Conservation (phyloP, 73 alveolate species). For the Breviolum minutum region DNA sequence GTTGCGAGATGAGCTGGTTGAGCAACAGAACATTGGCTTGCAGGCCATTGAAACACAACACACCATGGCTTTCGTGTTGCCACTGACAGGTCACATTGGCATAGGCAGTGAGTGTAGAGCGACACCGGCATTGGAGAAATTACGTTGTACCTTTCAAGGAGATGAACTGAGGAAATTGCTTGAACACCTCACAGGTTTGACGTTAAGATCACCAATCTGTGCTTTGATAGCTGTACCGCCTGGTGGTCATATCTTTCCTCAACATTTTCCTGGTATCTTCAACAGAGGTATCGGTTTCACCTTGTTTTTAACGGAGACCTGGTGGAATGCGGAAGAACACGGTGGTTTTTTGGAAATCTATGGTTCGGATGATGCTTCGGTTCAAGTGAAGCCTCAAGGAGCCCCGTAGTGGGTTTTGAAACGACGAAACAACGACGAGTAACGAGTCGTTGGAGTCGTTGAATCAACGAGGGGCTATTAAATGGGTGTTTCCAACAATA, state of each 20-base stretch:
- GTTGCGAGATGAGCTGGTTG: constrained; percentile 68
- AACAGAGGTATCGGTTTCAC: constrained; percentile 2
- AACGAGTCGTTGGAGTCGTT: no score
- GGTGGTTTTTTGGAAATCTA: constrained; percentile 58
- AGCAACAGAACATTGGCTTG: constrained; percentile 23
- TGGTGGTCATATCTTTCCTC: constrained; percentile 70
- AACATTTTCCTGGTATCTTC: constrained; percentile 13
- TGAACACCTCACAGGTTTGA: neutral
- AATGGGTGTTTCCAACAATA: no score
- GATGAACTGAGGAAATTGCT: neutral
- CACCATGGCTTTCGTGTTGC: constrained; percentile 66
- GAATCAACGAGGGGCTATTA: no score
- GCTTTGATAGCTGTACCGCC: constrained; percentile 87
- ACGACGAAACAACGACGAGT: no score
- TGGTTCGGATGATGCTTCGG: neutral
- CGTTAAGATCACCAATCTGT: neutral
- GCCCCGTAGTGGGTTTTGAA: no score
- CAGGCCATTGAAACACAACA: constrained; percentile 81
- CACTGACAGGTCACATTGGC: neutral
- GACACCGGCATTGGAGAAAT: neutral
- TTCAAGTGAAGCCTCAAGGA: neutral
- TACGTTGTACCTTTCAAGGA: neutral
- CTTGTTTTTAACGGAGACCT: constrained; percentile 56
- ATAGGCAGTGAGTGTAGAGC: neutral
- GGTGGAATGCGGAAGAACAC: constrained; percentile 37